Base-by-base conservation (phyloP, 176 grass and related monocot species). In the Lolium rigidum region DNA sequence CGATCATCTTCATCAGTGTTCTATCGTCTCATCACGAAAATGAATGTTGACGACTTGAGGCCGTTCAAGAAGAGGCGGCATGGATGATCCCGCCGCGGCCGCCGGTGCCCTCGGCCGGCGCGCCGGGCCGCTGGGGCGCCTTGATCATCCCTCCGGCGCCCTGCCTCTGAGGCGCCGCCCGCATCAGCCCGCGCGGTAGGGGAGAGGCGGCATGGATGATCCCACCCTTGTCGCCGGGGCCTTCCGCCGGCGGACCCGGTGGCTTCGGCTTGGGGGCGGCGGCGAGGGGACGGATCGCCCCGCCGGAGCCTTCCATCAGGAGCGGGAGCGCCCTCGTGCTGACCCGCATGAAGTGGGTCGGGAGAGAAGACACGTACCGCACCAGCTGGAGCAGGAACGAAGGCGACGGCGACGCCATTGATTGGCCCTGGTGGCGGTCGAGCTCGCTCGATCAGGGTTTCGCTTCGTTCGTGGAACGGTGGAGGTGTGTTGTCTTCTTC, bases 291-390 rank as follows among this genome's bases (percentile, higher is more conserved):
- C 70, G 70, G 43, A 24, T 73, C 9, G 1, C 67, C 67, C 26
- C 1, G 26, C 16, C 37, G 35, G 66, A 35, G 67, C 18, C 67
- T 43, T 70, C 38, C n/a, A n/a, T n/a, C n/a, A n/a, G n/a, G n/a
- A n/a, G n/a, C n/a, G n/a, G n/a, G n/a, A n/a, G n/a, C n/a, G n/a
- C n/a, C 37, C 35, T 70, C 18, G 68, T 43, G 4, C 38, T 71
- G 1, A 18, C 68, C 44, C 70, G 20, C 21, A 74, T 74, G 70
- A 74, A 4, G 2, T 50, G 43, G 21, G 5, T 74, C 6, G 70
- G 70, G 44, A 74, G 70, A 11, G 70, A 74, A 44, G 21, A 74
- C 70, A 74, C 44, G 44, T 74, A 74, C n/a, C 46, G 70, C 21
- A 74, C 70, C 12, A 74, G 44, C 70, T 74, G 70, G 44, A 49